A percentile compares a stretch with the other conserved stretches of the same genome.
These are phyloP conservation scores for Colletotrichum neosansevieriae DNA, from an alignment of 2,329 filamentous ascomycete genomes.

Conservation along the genomic window DNA sequence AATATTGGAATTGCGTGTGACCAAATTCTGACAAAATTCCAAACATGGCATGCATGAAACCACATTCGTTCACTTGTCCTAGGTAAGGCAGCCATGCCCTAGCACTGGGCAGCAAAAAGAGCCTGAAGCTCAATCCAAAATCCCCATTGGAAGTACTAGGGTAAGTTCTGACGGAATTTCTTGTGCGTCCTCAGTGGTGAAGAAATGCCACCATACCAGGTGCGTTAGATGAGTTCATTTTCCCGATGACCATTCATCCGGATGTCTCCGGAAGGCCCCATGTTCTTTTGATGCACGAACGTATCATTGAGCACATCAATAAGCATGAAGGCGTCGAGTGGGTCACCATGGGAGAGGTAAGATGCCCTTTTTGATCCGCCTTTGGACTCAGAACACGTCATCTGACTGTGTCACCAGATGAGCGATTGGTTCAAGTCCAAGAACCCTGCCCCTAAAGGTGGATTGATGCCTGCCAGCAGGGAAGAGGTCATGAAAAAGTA, in stretches of 20 bases:
- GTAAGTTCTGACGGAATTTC: too few species aligned
- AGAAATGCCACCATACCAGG: too few species aligned
- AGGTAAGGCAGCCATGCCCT: too few species aligned
- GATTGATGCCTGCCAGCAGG: conserved; percentile 66
- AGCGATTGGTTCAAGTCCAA: conserved; percentile 78
- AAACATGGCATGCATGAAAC: too few species aligned
- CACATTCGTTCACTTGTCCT: too few species aligned
- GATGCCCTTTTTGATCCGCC: too few species aligned
- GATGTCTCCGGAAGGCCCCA: conserved; percentile 80
- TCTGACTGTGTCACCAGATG: conserved; percentile 55
- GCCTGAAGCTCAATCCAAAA: too few species aligned
- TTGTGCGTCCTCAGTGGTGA: too few species aligned
- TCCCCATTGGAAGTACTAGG: too few species aligned
- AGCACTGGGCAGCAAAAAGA: too few species aligned
- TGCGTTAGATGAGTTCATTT: conserved; percentile 74
- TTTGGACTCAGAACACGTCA: background rate
- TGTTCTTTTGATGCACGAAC: conserved; percentile 79
- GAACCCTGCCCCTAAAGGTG: conserved; percentile 68
- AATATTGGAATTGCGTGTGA: too few species aligned
- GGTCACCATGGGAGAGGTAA: conserved; percentile 73
- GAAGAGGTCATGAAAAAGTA: conserved; percentile 37
- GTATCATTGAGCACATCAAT: conserved; percentile 77
- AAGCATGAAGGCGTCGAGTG: conserved; percentile 71
- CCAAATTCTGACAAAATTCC: too few species aligned
- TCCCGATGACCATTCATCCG: conserved; percentile 82